A percentile compares a stretch with the other conserved stretches of the same genome.
Evolutionary conservation across 78 protist genomes (phyloP).

Genomic region (Acrasis kona): DNA sequence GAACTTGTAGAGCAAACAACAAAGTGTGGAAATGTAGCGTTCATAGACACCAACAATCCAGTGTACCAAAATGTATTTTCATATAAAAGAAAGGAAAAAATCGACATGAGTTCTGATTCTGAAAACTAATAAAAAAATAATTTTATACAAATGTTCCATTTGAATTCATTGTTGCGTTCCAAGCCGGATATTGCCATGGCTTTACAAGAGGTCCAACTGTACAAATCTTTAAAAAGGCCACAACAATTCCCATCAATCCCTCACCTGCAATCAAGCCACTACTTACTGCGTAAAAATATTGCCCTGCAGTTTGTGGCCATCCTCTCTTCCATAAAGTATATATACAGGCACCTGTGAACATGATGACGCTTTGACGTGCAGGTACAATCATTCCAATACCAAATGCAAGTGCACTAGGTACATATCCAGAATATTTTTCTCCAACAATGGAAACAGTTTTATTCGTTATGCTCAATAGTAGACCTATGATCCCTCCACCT

Average conservation of each 20-base stretch:
- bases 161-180: no score
- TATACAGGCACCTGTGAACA: background rate
- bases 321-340: background rate
- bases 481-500: background rate
- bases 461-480: background rate
- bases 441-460: background rate
- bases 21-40: no score
- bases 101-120: no score
- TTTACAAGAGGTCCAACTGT: no score
- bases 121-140: no score
- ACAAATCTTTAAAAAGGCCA: background rate
- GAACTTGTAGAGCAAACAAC: no score
- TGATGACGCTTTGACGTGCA: background rate
- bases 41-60: no score
- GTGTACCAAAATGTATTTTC: no score
- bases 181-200: no score
- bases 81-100: no score
- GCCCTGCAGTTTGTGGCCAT: background rate
- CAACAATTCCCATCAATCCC: background rate
- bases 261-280: background rate
- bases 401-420: slow-evolving; percentile 1
- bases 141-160: no score
- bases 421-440: background rate
- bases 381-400: slow-evolving; percentile 1
- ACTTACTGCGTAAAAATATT: background rate